Evolutionary conservation across 1,284 basidiomycete species (phyloP).

Genomic region (Cutaneotrichosporon arboriforme): DNA sequence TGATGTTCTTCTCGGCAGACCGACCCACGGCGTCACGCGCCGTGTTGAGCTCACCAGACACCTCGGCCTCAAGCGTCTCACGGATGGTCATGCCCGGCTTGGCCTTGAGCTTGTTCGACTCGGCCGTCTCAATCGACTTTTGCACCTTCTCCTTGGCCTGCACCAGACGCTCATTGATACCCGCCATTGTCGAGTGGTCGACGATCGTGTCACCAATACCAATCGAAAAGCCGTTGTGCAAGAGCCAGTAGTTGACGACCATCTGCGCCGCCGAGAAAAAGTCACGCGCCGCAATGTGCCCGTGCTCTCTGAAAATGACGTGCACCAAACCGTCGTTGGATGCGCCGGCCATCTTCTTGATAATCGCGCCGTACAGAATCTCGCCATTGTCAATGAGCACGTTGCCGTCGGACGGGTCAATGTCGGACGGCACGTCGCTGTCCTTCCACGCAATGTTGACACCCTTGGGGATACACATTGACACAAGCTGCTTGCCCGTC

Average conservation of each 20-base stretch:
- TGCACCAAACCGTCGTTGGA: slow-evolving; percentile 92
- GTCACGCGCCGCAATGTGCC: slow-evolving; percentile 83
- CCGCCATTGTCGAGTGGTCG: slow-evolving; percentile 78
- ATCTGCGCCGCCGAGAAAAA: slow-evolving; percentile 92
- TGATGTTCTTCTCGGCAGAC: slow-evolving; percentile 89
- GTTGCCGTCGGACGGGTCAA: slow-evolving; percentile 84
- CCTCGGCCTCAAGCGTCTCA: slow-evolving; percentile 92
- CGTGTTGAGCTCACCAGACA: slow-evolving; percentile 86
- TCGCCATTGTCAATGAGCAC: slow-evolving; percentile 97
- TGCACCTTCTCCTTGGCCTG: slow-evolving; percentile 72
- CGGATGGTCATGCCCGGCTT: slow-evolving; percentile 98
- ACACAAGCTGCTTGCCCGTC: slow-evolving; percentile 96
- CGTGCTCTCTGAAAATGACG: slow-evolving; percentile 96
- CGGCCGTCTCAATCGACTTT: slow-evolving; percentile 68
- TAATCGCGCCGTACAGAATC: slow-evolving; percentile 88
- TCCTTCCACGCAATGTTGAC: slow-evolving; percentile 78
- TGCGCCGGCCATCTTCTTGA: slow-evolving; percentile 97
- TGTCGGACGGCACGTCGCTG: slow-evolving; percentile 71
- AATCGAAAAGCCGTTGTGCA: slow-evolving; percentile 98
- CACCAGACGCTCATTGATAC: slow-evolving; percentile 77
- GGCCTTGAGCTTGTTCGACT: slow-evolving; percentile 75
- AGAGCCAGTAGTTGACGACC: slow-evolving; percentile 97
- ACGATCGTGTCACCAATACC: slow-evolving; percentile 99
- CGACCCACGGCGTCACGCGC: slow-evolving; percentile 95
- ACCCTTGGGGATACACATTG: slow-evolving; percentile 87